A percentile compares a stretch with the other conserved stretches of the same genome.
Evolutionary conservation across 1,284 basidiomycete species (phyloP).

Genomic region (Moesziomyces antarcticus): DNA sequence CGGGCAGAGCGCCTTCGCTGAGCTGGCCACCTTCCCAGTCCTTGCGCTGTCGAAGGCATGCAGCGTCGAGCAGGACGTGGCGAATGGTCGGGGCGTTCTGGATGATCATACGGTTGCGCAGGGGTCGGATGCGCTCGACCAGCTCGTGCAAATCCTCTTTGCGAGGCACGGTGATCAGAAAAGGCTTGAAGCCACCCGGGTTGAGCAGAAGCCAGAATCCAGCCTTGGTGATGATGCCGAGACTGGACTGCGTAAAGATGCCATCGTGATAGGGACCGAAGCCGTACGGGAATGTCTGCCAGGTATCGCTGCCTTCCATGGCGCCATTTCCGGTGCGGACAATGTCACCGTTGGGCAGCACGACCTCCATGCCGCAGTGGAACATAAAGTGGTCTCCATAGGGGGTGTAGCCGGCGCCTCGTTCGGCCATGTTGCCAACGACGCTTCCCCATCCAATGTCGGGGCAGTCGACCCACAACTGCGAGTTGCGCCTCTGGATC

Average conservation of each 20-base stretch:
- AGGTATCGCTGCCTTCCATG: constrained; percentile 39
- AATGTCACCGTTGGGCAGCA: constrained; percentile 52
- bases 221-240: constrained; percentile 37
- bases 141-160: constrained; percentile 38
- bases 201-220: constrained; percentile 56
- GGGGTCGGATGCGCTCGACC: constrained; percentile 37
- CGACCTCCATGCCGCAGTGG: constrained; percentile 55
- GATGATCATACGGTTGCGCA: constrained; percentile 43
- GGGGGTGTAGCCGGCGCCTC: constrained; percentile 43
- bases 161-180: constrained; percentile 46
- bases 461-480: constrained; percentile 52
- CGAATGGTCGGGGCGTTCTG: constrained; percentile 47
- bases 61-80: constrained; percentile 46
- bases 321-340: constrained; percentile 52
- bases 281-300: constrained; percentile 48
- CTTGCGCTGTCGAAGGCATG: constrained; percentile 18
- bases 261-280: constrained; percentile 55
- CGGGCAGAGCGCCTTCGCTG: constrained; percentile 3
- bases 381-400: constrained; percentile 45
- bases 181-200: constrained; percentile 49
- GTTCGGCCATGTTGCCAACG: constrained; percentile 47
- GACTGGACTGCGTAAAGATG: constrained; percentile 52
- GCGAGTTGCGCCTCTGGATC: constrained; percentile 29
- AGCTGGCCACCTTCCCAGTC: constrained; percentile 28
- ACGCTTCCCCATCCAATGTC: constrained; percentile 47